Conservation (phyloP, 495 filamentous ascomycete species). For the Penicillium alfredii region DNA sequence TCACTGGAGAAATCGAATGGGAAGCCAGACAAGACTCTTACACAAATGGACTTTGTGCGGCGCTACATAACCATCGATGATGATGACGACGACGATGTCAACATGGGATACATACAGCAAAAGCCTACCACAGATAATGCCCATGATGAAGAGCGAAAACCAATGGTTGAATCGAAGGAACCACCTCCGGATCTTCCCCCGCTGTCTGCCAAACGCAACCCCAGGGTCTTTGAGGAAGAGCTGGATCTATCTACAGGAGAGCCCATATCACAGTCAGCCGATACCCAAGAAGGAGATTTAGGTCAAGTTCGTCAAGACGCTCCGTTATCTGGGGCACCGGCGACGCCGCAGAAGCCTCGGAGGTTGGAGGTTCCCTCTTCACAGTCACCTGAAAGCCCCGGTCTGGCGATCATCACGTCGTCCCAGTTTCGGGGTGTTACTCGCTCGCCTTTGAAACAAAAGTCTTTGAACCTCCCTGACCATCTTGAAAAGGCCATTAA, state of each 20-base stretch:
- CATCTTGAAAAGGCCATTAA: slow-evolving; percentile 12
- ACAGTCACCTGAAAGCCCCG: slow-evolving; percentile 43
- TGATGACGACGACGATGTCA: slow-evolving; percentile 32
- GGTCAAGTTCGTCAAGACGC: not conserved
- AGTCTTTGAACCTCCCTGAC: slow-evolving; percentile 1
- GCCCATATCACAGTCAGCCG: slow-evolving; percentile 12
- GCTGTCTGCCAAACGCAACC: slow-evolving; percentile 9
- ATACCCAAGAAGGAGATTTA: slow-evolving; percentile 7
- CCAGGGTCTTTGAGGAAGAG: slow-evolving; percentile 13
- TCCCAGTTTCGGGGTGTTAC: slow-evolving; percentile 33
- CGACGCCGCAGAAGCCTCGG: slow-evolving; percentile 31
- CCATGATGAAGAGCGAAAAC: not conserved
- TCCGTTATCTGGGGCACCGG: slow-evolving; percentile 4
- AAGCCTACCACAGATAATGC: slow-evolving; percentile 12
- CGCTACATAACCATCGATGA: slow-evolving; percentile 35
- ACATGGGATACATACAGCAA: slow-evolving; percentile 31
- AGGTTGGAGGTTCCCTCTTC: slow-evolving; percentile 40
- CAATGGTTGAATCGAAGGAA: not conserved
- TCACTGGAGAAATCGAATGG: slow-evolving; percentile 13
- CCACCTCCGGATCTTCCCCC: not conserved
- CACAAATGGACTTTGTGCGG: slow-evolving; percentile 44
- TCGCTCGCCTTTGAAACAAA: slow-evolving; percentile 24
- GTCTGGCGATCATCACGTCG: slow-evolving; percentile 34
- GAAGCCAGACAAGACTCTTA: slow-evolving; percentile 39
- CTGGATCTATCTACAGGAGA: slow-evolving; percentile 24